Conservation (phyloP, 2,329 filamentous ascomycete genomes). For the Ramichloridium luteum region DNA sequence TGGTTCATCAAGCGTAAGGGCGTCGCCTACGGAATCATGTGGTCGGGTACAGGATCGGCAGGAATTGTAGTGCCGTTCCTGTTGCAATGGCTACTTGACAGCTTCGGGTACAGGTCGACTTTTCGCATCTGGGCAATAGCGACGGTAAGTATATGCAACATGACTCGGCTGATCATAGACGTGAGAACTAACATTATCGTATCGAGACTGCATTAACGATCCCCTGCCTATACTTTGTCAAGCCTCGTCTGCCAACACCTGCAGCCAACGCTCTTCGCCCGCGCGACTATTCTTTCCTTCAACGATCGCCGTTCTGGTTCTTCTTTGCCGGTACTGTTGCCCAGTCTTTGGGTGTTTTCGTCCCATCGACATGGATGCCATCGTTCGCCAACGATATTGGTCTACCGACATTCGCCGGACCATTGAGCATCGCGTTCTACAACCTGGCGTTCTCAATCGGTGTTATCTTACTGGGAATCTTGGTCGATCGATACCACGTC, state of each 20-base stretch:
- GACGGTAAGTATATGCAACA: slow-evolving; percentile 16
- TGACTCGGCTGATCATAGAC: too few species aligned
- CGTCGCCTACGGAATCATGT: slow-evolving; percentile 40
- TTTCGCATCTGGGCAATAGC: slow-evolving; percentile 32
- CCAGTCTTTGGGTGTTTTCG: slow-evolving; percentile 33
- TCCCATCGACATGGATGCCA: slow-evolving; percentile 33
- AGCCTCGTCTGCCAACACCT: slow-evolving; percentile 10
- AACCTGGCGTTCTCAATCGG: slow-evolving; percentile 30
- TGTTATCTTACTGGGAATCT: slow-evolving; percentile 26
- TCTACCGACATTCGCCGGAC: slow-evolving; percentile 24
- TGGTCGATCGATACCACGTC: slow-evolving; percentile 30
- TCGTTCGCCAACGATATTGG: slow-evolving; percentile 28
- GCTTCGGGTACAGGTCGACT: slow-evolving; percentile 34
- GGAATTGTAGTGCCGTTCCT: slow-evolving; percentile 35
- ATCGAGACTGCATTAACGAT: too few species aligned
- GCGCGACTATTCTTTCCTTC: slow-evolving; percentile 27
- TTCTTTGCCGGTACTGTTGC: slow-evolving; percentile 33
- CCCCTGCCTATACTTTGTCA: slow-evolving; percentile 8
- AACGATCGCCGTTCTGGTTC: slow-evolving; percentile 28
- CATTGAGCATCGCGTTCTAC: slow-evolving; percentile 28
- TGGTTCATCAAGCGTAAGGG: slow-evolving; percentile 42
- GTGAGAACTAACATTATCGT: slow-evolving; percentile 4
- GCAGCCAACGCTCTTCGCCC: slow-evolving; percentile 14
- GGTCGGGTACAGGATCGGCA: slow-evolving; percentile 32
- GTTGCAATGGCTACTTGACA: slow-evolving; percentile 31